Evolutionary conservation across 139 green algal species (phyloP).

Genomic region (Coelastrella sp.): DNA sequence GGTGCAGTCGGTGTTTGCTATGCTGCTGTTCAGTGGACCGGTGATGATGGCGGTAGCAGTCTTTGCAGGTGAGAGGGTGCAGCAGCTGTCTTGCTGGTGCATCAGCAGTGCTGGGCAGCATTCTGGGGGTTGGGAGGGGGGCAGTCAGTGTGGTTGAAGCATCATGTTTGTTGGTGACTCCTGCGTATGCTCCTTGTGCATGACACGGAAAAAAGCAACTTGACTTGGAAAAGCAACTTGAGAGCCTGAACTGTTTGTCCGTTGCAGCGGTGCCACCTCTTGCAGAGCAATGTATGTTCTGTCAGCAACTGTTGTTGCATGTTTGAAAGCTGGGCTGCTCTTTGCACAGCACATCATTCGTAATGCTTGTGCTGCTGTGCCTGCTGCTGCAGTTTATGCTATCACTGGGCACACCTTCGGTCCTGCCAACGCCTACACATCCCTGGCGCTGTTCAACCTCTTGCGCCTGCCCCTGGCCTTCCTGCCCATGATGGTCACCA

Average conservation of each 20-base stretch:
- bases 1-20: constrained; percentile 77
- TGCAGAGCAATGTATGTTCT: background rate
- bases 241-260: too few species aligned
- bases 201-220: too few species aligned
- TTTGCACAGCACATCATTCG: too few species aligned
- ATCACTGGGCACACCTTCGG: background rate
- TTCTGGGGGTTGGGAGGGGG: too few species aligned
- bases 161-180: too few species aligned
- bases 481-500: constrained; percentile 84
- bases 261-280: too few species aligned
- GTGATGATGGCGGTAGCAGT: constrained; percentile 83
- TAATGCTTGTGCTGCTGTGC: too few species aligned
- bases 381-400: background rate
- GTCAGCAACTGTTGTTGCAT: background rate
- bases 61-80: constrained; percentile 77
- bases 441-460: constrained; percentile 93
- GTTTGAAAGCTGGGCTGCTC: background rate
- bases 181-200: too few species aligned
- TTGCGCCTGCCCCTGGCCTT: constrained; percentile 95
- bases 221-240: too few species aligned
- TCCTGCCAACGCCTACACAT: constrained; percentile 82
- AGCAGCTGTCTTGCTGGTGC: constrained; percentile 55
- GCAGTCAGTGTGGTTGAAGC: too few species aligned
- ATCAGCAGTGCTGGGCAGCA: background rate
- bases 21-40: constrained; percentile 85